Evolutionary conservation across 202 grass and related monocot genomes (phyloP).

Genomic region (Panicum hallii): DNA sequence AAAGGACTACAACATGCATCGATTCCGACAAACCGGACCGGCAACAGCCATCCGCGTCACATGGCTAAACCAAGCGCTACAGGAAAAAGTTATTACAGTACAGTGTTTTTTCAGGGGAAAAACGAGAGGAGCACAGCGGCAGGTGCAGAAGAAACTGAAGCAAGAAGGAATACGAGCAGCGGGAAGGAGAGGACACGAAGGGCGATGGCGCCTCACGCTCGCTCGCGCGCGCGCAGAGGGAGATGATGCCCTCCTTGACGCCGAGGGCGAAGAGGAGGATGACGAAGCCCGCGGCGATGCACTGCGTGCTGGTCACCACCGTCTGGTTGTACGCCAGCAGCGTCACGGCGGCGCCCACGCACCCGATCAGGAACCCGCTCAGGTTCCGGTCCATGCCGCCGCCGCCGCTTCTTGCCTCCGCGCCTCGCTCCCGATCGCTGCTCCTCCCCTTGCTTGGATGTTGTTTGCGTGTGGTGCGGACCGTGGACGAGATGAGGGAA

Average conservation of each 20-base stretch:
- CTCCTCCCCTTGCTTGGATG: neutral
- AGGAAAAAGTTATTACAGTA: neutral
- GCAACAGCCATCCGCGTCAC: slow-evolving; percentile 4
- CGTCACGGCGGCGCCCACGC: slow-evolving; percentile 76
- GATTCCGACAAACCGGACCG: neutral
- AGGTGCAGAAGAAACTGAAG: slow-evolving; percentile 4
- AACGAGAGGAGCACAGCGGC: neutral
- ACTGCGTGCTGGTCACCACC: slow-evolving; percentile 76
- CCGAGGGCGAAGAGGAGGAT: slow-evolving; percentile 78
- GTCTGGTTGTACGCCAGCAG: slow-evolving; percentile 85
- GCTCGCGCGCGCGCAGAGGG: slow-evolving; percentile 40
- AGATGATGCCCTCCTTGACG: slow-evolving; percentile 94
- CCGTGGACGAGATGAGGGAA: neutral
- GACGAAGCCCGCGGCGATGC: slow-evolving; percentile 69
- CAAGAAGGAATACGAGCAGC: neutral
- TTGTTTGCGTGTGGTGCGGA: neutral
- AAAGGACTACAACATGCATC: neutral
- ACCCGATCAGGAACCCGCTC: slow-evolving; percentile 89
- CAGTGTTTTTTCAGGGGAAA: neutral
- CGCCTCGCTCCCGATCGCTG: neutral
- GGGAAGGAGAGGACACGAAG: neutral
- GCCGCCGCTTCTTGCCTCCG: neutral
- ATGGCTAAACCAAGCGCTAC: neutral
- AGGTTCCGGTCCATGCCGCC: slow-evolving; percentile 71
- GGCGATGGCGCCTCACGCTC: neutral